Conservation (phyloP, 1,284 basidiomycete genomes). For the Hemileccinum hortonii region DNA sequence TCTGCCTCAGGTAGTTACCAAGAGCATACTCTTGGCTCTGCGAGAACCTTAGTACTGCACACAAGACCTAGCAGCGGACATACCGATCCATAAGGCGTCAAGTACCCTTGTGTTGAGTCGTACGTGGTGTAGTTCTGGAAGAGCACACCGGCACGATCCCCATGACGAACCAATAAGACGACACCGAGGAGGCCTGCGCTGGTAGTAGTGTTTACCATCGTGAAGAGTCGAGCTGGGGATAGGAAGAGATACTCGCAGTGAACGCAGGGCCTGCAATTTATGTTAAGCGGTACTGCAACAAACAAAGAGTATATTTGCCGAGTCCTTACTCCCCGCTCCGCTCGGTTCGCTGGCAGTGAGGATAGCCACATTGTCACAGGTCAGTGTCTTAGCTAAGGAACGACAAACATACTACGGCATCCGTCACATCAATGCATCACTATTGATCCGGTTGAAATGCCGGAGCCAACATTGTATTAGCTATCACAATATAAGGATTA, state of each 20-base stretch:
- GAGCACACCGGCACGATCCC: conserved; percentile 40
- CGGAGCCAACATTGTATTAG: too few relatives aligned
- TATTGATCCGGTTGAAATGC: too few relatives aligned
- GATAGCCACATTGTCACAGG: too few relatives aligned
- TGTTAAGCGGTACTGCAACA: neutral
- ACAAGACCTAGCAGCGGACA: conserved; percentile 1
- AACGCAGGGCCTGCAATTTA: conserved; percentile 12
- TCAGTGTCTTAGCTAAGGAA: too few relatives aligned
- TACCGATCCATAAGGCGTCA: conserved; percentile 48
- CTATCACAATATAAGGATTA: too few relatives aligned
- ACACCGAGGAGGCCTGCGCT: conserved; percentile 32
- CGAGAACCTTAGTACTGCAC: neutral
- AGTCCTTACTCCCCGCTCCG: too few relatives aligned
- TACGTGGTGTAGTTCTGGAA: conserved; percentile 40
- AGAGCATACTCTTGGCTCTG: conserved; percentile 40
- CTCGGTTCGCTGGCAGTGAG: too few relatives aligned
- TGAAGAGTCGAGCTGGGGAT: neutral
- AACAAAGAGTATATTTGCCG: too few relatives aligned
- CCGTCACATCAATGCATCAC: too few relatives aligned
- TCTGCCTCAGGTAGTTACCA: conserved; percentile 39
- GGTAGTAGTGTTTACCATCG: conserved; percentile 28
- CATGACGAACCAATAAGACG: conserved; percentile 44
- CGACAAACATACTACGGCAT: too few relatives aligned
- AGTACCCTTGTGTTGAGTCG: conserved; percentile 40
- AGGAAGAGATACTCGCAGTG: neutral